Conservation (phyloP, 164 flowering plant species). For the Santalum album region DNA sequence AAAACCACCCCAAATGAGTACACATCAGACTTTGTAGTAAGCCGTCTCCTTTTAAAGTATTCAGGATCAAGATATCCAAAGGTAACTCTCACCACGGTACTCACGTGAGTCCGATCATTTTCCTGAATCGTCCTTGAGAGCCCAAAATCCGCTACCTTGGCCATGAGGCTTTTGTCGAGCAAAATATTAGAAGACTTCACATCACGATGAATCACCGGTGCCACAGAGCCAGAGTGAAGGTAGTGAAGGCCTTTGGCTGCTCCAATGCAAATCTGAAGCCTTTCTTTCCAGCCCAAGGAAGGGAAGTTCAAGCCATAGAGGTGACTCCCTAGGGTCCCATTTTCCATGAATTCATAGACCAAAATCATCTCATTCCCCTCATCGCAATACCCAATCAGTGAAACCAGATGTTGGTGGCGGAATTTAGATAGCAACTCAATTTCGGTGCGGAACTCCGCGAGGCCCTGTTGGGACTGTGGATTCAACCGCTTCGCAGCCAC, state of each 20-base stretch:
- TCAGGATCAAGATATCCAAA: conserved; percentile 87
- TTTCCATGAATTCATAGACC: conserved; percentile 79
- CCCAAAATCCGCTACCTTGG: conserved; percentile 89
- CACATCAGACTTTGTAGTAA: conserved; percentile 81
- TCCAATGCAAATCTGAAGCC: conserved; percentile 80
- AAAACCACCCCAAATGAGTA: conserved; percentile 88
- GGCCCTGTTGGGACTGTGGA: conserved; percentile 72
- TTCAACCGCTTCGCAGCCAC: conserved; percentile 80
- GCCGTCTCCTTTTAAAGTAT: conserved; percentile 68
- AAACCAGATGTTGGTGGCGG: conserved; percentile 74
- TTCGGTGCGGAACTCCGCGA: conserved; percentile 70
- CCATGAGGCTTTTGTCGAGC: conserved; percentile 67
- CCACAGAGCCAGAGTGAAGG: conserved; percentile 67
- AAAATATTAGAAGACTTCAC: conserved; percentile 82
- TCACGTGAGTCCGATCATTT: conserved; percentile 63
- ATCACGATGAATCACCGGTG: conserved; percentile 76
- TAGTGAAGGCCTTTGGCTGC: conserved; percentile 81
- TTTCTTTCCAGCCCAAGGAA: conserved; percentile 58
- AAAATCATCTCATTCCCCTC: conserved; percentile 75
- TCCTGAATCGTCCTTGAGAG: conserved; percentile 80
- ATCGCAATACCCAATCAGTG: conserved; percentile 79
- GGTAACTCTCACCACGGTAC: conserved; percentile 83
- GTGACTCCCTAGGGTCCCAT: conserved; percentile 70
- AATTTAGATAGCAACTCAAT: conserved; percentile 77
- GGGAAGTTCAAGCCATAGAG: conserved; percentile 51